These are phyloP conservation scores for Lichtheimia hyalospora DNA, from an alignment of 371 early-diverging fungal genomes.

Conservation along the genomic window DNA sequence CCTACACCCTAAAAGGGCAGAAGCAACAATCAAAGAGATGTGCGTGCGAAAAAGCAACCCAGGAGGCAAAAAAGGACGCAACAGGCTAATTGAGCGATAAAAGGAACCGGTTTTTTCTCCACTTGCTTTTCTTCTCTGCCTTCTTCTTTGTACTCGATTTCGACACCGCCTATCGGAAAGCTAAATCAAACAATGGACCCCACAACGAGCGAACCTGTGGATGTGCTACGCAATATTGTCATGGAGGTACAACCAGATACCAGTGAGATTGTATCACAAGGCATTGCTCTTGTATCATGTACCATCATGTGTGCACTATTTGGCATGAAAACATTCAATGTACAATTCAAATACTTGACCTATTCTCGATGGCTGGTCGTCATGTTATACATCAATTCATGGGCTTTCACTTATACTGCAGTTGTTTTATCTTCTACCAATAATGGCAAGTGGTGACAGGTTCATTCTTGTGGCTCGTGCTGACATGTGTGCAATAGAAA, in stretches of 20 bases:
- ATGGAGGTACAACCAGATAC: constrained; percentile 26
- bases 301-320: constrained; percentile 37
- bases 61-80: too few species aligned
- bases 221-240: not conserved
- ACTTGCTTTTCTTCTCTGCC: too few species aligned
- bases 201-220: not conserved
- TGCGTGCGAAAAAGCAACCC: too few species aligned
- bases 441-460: constrained; percentile 20
- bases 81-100: too few species aligned
- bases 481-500: constrained; percentile 15
- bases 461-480: not conserved
- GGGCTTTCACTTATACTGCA: constrained; percentile 43
- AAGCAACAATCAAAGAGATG: too few species aligned
- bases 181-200: not conserved
- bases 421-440: constrained; percentile 46
- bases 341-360: constrained; percentile 30
- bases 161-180: too few species aligned
- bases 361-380: constrained; percentile 45
- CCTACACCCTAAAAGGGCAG: too few species aligned
- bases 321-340: constrained; percentile 45
- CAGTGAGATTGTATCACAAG: constrained; percentile 29
- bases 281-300: constrained; percentile 33
- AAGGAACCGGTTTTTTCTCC: too few species aligned
- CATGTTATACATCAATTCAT: constrained; percentile 35
- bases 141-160: too few species aligned